These are phyloP conservation scores for Cryptococcus sp. DNA, from an alignment of 1,284 basidiomycete species.

Conservation along the genomic window DNA sequence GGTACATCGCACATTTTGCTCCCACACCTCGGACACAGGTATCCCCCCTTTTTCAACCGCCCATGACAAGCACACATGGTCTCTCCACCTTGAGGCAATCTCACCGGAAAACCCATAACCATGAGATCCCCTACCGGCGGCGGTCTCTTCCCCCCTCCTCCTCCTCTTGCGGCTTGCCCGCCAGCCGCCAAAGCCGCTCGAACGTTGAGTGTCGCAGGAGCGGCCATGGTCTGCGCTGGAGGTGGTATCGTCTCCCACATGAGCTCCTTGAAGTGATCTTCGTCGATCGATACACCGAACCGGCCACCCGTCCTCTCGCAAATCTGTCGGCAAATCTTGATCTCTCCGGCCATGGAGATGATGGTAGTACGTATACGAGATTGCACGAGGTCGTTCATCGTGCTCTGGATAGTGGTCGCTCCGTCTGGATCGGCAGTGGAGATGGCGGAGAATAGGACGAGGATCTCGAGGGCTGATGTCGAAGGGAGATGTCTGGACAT, in stretches of 20 bases:
- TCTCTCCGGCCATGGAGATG: slow-evolving; percentile 88
- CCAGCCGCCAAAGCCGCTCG: slow-evolving; percentile 53
- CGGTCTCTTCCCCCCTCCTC: slow-evolving; percentile 27
- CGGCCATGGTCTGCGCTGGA: slow-evolving; percentile 63
- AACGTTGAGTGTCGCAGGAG: slow-evolving; percentile 29
- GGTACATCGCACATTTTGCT: slow-evolving; percentile 95
- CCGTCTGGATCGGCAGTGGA: slow-evolving; percentile 97
- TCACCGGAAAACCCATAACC: slow-evolving; percentile 97
- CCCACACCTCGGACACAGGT: slow-evolving; percentile 87
- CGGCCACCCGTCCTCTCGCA: slow-evolving; percentile 82
- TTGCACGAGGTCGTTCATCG: slow-evolving; percentile 70
- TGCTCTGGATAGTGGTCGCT: slow-evolving; percentile 68
- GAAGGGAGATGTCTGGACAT: slow-evolving; percentile 78
- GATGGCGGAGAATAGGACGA: slow-evolving; percentile 88
- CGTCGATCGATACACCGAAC: slow-evolving; percentile 93
- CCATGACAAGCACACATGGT: slow-evolving; percentile 91
- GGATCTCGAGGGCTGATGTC: slow-evolving; percentile 89
- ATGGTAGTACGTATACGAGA: slow-evolving; percentile 85
- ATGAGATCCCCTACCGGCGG: slow-evolving; percentile 81
- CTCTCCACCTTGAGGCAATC: slow-evolving; percentile 74
- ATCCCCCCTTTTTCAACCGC: slow-evolving; percentile 80
- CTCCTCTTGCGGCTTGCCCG: slow-evolving; percentile 12
- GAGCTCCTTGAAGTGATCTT: slow-evolving; percentile 91
- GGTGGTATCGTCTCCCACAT: slow-evolving; percentile 95
- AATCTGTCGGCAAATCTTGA: slow-evolving; percentile 92